phyloP scores from a whole-genome alignment of 306 rosid species.

The Leucaena leucocephala region DNA sequence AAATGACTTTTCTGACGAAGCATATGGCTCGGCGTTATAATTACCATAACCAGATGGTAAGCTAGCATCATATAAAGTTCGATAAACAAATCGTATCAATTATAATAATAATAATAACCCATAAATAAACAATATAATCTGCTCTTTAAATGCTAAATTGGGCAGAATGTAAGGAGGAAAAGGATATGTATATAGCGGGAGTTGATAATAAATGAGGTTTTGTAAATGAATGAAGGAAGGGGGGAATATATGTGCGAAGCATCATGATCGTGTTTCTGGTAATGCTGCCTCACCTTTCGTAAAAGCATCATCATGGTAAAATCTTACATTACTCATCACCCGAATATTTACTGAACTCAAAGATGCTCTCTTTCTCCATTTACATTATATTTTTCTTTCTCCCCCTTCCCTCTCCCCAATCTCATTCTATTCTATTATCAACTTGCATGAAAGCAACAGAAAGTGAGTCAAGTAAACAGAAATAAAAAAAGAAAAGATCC shows the following conservation, averaged over 20 bases:
- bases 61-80: not conserved
- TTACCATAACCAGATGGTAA: not conserved
- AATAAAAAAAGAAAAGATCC: not conserved
- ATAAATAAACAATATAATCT: not conserved
- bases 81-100: not conserved
- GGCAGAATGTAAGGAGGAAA: slow-evolving; percentile 9
- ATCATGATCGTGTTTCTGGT: slow-evolving; percentile 41
- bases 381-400: not conserved
- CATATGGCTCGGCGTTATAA: not conserved
- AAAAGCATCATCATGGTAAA: slow-evolving; percentile 40
- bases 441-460: not conserved
- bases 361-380: not conserved
- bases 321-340: slow-evolving; percentile 32
- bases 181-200: not conserved
- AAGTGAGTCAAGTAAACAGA: not conserved
- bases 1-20: not conserved
- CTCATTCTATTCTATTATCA: not conserved
- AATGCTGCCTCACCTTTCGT: slow-evolving; percentile 14
- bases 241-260: slow-evolving; percentile 43
- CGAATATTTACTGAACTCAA: slow-evolving; percentile 30
- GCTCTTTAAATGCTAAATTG: not conserved
- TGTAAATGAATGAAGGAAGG: not conserved
- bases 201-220: not conserved
- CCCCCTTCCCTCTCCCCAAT: not conserved
- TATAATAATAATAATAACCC: not conserved